phyloP scores from a whole-genome alignment of 2,329 filamentous ascomycete genomes.

The Talaromyces sp. region DNA sequence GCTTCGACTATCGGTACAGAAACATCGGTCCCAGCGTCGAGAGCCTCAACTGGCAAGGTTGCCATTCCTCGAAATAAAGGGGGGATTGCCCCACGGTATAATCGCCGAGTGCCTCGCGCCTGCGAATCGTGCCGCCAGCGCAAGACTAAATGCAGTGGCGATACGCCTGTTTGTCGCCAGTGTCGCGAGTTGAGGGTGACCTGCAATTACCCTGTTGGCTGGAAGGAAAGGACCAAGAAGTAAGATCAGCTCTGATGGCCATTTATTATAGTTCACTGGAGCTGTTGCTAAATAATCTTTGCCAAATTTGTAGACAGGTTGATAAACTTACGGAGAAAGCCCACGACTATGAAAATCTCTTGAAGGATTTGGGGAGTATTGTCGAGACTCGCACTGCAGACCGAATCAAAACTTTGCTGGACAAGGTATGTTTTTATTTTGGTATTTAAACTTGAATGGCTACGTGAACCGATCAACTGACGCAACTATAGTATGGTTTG shows the following conservation, averaged over 20 bases:
- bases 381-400: slow-evolving; percentile 39
- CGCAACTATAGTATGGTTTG: slow-evolving; percentile 24
- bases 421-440: slow-evolving; percentile 36
- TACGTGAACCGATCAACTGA: slow-evolving; percentile 3
- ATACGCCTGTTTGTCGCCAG: slow-evolving; percentile 40
- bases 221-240: slow-evolving; percentile 43
- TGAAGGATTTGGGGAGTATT: slow-evolving; percentile 38
- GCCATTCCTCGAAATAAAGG: slow-evolving; percentile 36
- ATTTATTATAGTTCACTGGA: background rate
- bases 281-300: slow-evolving; percentile 10
- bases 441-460: background rate
- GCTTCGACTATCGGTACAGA: background rate
- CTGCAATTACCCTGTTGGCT: slow-evolving; percentile 43
- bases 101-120: slow-evolving; percentile 30
- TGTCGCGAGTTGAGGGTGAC: slow-evolving; percentile 38
- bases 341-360: slow-evolving; percentile 42
- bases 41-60: slow-evolving; percentile 16
- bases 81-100: slow-evolving; percentile 20
- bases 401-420: slow-evolving; percentile 39
- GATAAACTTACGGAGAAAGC: slow-evolving; percentile 36
- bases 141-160: slow-evolving; percentile 45
- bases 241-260: slow-evolving; percentile 13
- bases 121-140: slow-evolving; percentile 43
- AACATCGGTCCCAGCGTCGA: background rate
- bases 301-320: slow-evolving; percentile 30